Conservation (phyloP, 2,329 filamentous ascomycete genomes). For the Botrytis elliptica region DNA sequence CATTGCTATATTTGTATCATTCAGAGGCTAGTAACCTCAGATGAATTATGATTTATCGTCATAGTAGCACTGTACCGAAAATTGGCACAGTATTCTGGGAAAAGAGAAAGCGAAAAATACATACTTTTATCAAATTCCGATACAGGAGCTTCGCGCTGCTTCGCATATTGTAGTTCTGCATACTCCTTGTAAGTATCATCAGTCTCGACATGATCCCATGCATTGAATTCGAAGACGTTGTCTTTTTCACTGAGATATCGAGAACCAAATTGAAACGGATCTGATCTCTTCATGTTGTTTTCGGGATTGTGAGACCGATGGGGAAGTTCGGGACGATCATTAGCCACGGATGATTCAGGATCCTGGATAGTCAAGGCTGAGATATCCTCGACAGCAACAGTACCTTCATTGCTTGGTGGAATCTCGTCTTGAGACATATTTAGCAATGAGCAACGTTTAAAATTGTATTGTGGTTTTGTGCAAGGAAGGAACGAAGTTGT, state of each 20-base stretch:
- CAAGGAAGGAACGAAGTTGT: not conserved
- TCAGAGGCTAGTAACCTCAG: conserved; percentile 56
- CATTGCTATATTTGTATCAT: conserved; percentile 55
- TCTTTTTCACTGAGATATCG: conserved; percentile 80
- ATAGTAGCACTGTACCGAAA: conserved; percentile 53
- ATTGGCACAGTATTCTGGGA: not conserved
- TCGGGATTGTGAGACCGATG: conserved; percentile 41
- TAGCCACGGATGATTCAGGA: conserved; percentile 22
- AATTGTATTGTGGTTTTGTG: not conserved
- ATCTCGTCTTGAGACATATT: conserved; percentile 18
- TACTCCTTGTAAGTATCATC: conserved; percentile 86
- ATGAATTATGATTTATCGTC: conserved; percentile 65
- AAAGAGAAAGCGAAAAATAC: conserved; percentile 36
- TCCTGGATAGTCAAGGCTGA: conserved; percentile 28
- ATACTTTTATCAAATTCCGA: conserved; percentile 88
- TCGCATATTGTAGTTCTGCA: conserved; percentile 77
- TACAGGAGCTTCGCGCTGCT: conserved; percentile 82
- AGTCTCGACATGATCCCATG: conserved; percentile 97
- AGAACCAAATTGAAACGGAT: conserved; percentile 95
- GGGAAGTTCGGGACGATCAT: conserved; percentile 29
- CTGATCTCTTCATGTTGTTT: conserved; percentile 80
- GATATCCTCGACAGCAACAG: conserved; percentile 1
- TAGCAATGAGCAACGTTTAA: not conserved
- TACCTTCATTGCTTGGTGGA: conserved; percentile 4
- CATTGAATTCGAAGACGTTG: conserved; percentile 95